Conservation (phyloP, 2,329 filamentous ascomycete species). For the Lasiodiplodia hormozganensis region DNA sequence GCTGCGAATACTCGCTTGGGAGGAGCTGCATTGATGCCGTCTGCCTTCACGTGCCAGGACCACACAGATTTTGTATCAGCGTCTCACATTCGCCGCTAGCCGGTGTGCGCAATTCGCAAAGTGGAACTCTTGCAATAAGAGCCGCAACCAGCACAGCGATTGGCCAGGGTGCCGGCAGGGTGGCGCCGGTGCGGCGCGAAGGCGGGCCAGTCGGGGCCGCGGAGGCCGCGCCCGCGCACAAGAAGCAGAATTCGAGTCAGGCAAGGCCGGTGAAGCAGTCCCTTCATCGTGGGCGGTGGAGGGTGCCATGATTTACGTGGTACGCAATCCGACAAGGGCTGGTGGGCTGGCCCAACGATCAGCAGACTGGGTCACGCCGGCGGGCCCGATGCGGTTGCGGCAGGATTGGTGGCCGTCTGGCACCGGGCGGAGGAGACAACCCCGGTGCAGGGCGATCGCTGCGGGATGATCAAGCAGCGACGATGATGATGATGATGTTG, state of each 20-base stretch:
- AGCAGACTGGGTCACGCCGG: slow-evolving; percentile 12
- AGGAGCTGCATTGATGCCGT: slow-evolving; percentile 13
- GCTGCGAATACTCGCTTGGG: slow-evolving; percentile 7
- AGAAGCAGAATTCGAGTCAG: neutral
- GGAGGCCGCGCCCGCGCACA: neutral
- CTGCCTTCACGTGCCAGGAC: neutral
- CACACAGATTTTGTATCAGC: slow-evolving; percentile 6
- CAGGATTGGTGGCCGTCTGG: slow-evolving; percentile 8
- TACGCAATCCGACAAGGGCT: slow-evolving; percentile 23
- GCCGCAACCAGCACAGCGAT: slow-evolving; percentile 15
- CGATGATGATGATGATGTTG: slow-evolving; percentile 1
- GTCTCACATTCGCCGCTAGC: slow-evolving; percentile 15
- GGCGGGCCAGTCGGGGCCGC: neutral
- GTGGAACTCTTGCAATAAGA: slow-evolving; percentile 17
- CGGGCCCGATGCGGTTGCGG: slow-evolving; percentile 13
- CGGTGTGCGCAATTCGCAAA: neutral
- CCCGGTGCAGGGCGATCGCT: slow-evolving; percentile 24
- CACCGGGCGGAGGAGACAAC: slow-evolving; percentile 14
- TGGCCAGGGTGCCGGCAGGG: neutral
- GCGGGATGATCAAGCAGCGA: slow-evolving; percentile 26
- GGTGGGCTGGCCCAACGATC: slow-evolving; percentile 11
- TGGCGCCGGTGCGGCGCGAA: slow-evolving; percentile 7
- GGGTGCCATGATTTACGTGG: slow-evolving; percentile 10
- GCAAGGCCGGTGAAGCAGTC: slow-evolving; percentile 5
- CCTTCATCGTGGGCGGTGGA: slow-evolving; percentile 4